A percentile compares a stretch with the other conserved stretches of the same genome.
Evolutionary conservation across 2,329 filamentous ascomycete genomes (phyloP).

Genomic region (Trichothecium sympodiale): DNA sequence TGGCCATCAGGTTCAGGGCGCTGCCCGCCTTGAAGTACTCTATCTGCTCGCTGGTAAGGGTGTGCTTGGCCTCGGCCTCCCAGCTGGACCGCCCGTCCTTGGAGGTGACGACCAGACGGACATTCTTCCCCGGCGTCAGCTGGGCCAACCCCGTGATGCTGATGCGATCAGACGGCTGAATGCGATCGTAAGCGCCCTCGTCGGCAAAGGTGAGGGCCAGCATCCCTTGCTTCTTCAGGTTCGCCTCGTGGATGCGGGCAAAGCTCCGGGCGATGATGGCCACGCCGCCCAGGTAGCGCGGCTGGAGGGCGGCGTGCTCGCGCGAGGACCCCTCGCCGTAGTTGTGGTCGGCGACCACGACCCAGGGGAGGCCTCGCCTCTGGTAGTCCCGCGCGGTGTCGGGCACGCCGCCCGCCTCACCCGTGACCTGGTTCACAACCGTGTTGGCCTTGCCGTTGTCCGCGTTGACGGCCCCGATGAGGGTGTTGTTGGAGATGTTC

Average conservation of each 20-base stretch:
- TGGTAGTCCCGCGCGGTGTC: conserved; percentile 15
- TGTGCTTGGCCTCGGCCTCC: conserved; percentile 1
- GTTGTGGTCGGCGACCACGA: conserved; percentile 30
- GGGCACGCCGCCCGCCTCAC: conserved; percentile 67
- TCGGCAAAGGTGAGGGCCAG: conserved; percentile 54
- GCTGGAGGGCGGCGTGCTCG: conserved; percentile 81
- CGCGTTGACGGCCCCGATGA: conserved; percentile 65
- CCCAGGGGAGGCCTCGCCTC: conserved; percentile 13
- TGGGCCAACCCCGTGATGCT: neutral
- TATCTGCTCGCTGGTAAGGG: neutral
- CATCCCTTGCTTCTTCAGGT: conserved; percentile 71
- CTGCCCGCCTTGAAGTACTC: conserved; percentile 1
- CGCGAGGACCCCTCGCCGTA: conserved; percentile 80
- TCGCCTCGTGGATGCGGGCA: conserved; percentile 86
- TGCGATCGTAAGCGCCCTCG: conserved; percentile 67
- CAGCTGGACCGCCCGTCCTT: neutral
- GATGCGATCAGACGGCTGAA: conserved; percentile 19
- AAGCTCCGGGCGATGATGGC: conserved; percentile 74
- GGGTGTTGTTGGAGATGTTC: conserved; percentile 76
- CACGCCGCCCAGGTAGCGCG: conserved; percentile 71
- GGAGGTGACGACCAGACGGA: neutral
- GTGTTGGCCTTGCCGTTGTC: conserved; percentile 70
- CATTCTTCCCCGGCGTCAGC: neutral
- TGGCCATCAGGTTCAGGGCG: neutral
- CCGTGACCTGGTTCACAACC: conserved; percentile 73